Percentiles rank a stretch among this genome's conserved stretches.
Conservation (phyloP, 208 protist species). For the Leptomonas seymouri region DNA sequence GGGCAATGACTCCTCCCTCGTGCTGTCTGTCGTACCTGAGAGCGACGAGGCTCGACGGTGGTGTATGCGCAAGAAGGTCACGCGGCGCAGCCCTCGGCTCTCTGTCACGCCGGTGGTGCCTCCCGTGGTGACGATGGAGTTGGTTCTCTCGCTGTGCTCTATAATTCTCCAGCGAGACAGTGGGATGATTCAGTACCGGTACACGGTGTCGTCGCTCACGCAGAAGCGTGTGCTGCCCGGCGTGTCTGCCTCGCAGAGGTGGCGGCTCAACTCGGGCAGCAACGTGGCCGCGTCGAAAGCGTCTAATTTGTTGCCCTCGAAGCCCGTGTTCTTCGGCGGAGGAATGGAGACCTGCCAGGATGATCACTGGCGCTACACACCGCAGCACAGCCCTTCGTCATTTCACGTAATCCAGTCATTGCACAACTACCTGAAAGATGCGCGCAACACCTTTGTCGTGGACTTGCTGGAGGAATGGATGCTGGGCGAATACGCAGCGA, state of each 20-base stretch:
- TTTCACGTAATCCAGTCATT: slow-evolving; percentile 51
- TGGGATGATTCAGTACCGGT: slow-evolving; percentile 59
- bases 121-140: slow-evolving; percentile 52
- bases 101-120: slow-evolving; percentile 28
- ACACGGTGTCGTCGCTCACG: slow-evolving; percentile 56
- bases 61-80: slow-evolving; percentile 8
- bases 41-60: slow-evolving; percentile 1
- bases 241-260: slow-evolving; percentile 30
- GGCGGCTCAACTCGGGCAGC: slow-evolving; percentile 26
- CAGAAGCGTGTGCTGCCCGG: slow-evolving; percentile 39
- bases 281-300: slow-evolving; percentile 5
- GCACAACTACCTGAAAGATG: slow-evolving; percentile 44
- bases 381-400: slow-evolving; percentile 44
- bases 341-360: not conserved
- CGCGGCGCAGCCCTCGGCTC: slow-evolving; percentile 10
- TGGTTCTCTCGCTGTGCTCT: slow-evolving; percentile 58
- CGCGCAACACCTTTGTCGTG: slow-evolving; percentile 29
- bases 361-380: slow-evolving; percentile 31
- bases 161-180: slow-evolving; percentile 58
- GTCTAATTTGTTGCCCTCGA: slow-evolving; percentile 13
- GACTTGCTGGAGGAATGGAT: slow-evolving; percentile 49
- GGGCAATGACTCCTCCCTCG: slow-evolving; percentile 15
- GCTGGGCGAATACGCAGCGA: slow-evolving; percentile 33
- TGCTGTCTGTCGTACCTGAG: slow-evolving; percentile 1
- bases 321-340: not conserved